Percentiles rank a stretch among this genome's conserved stretches.
Conservation (phyloP, 768 basidiomycete species). For the Boletus rubescentipes region DNA sequence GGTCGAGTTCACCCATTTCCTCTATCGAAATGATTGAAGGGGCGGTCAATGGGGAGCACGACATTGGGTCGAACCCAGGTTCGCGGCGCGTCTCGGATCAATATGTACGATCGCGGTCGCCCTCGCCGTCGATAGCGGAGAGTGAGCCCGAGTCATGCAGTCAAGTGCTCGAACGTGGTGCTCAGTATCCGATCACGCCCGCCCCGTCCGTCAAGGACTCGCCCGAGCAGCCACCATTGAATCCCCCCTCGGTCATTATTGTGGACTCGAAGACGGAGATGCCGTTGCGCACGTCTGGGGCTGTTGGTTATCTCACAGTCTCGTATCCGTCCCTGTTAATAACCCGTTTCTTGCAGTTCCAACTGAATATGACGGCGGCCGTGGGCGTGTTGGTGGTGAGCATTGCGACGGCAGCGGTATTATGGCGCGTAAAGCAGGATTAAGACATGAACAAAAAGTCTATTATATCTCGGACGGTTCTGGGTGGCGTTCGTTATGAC, state of each 20-base stretch:
- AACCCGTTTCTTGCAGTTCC: slow-evolving; percentile 27
- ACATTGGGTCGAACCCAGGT: slow-evolving; percentile 15
- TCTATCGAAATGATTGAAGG: slow-evolving; percentile 36
- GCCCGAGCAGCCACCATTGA: slow-evolving; percentile 22
- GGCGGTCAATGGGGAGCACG: slow-evolving; percentile 17
- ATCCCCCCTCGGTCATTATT: slow-evolving; percentile 1
- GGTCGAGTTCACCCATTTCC: slow-evolving; percentile 35
- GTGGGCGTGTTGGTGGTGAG: slow-evolving; percentile 64
- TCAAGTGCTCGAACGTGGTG: slow-evolving; percentile 15
- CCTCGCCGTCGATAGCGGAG: slow-evolving; percentile 31
- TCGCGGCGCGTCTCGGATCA: slow-evolving; percentile 27
- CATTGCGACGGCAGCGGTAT: slow-evolving; percentile 68
- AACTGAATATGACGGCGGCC: slow-evolving; percentile 44
- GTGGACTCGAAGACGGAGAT: slow-evolving; percentile 19
- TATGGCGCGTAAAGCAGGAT: slow-evolving; percentile 65
- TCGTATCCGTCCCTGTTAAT: slow-evolving; percentile 15
- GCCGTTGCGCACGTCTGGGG: slow-evolving; percentile 22
- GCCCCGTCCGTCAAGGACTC: slow-evolving; percentile 32
- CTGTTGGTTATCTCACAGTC: slow-evolving; percentile 29
- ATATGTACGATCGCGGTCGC: slow-evolving; percentile 27
- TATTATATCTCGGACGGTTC: slow-evolving; percentile 16
- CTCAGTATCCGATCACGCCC: slow-evolving; percentile 32
- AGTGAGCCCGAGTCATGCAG: slow-evolving; percentile 30
- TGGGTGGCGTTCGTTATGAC: slow-evolving; percentile 16
- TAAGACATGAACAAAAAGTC: slow-evolving; percentile 14